These are phyloP conservation scores for Botrytis elliptica DNA, from an alignment of 2,329 filamentous ascomycete species.

Conservation along the genomic window DNA sequence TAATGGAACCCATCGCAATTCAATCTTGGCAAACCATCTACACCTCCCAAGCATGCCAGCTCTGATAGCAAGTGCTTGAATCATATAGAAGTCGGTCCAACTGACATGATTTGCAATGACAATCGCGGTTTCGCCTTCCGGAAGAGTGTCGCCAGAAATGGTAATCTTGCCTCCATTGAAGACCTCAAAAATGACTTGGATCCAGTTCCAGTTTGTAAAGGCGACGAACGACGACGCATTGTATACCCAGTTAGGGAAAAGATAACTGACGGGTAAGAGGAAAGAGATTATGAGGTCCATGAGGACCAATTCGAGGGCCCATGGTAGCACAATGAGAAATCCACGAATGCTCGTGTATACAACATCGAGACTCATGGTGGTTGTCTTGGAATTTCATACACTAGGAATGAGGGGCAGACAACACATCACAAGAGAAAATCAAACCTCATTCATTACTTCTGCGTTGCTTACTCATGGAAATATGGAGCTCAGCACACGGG, in stretches of 20 bases:
- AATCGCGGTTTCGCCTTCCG: constrained; percentile 56
- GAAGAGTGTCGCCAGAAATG: constrained; percentile 52
- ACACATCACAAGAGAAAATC: constrained; percentile 12
- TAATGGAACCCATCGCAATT: constrained; percentile 58
- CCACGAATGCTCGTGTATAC: constrained; percentile 44
- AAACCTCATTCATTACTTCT: not conserved
- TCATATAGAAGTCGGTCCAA: constrained; percentile 65
- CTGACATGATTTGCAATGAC: constrained; percentile 60
- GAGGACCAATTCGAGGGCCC: constrained; percentile 52
- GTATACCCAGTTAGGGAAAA: constrained; percentile 53
- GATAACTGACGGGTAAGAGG: constrained; percentile 48
- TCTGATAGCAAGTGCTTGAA: constrained; percentile 55
- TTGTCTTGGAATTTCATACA: not conserved
- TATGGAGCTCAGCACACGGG: constrained; percentile 16
- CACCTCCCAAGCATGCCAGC: constrained; percentile 60
- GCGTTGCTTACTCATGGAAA: constrained; percentile 16
- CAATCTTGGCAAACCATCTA: constrained; percentile 61
- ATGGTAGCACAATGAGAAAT: constrained; percentile 47
- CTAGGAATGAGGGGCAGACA: constrained; percentile 5
- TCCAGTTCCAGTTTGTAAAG: constrained; percentile 54
- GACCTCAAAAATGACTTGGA: constrained; percentile 56
- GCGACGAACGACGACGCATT: constrained; percentile 55
- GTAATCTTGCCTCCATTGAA: constrained; percentile 54
- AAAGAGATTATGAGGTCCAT: constrained; percentile 52
- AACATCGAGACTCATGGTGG: constrained; percentile 3